A percentile compares a stretch with the other conserved stretches of the same genome.
Conservation (phyloP, 2,329 filamentous ascomycete genomes). For the Ascochyta fabae region DNA sequence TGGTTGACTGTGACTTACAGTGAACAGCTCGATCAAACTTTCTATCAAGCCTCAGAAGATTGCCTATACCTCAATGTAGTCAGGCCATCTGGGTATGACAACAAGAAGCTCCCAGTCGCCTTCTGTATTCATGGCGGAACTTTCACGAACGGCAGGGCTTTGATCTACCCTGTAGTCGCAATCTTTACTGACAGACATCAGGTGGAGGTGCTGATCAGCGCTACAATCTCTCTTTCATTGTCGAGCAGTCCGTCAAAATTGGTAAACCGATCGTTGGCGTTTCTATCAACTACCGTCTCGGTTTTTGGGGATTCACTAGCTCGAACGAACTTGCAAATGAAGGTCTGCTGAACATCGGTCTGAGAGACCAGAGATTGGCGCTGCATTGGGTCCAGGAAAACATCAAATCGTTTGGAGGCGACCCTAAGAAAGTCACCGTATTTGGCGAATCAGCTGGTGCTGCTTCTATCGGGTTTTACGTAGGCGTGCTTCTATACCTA, state of each 20-base stretch:
- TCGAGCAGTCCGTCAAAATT: conserved; percentile 31
- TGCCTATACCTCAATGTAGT: conserved; percentile 50
- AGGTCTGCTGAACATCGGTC: conserved; percentile 54
- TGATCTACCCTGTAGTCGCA: no score
- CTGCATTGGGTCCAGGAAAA: conserved; percentile 61
- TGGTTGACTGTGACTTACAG: not conserved
- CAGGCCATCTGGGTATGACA: conserved; percentile 25
- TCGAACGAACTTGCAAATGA: conserved; percentile 23
- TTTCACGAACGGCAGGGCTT: conserved; percentile 44
- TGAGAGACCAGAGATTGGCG: conserved; percentile 61
- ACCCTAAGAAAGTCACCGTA: conserved; percentile 57
- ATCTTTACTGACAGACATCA: conserved; percentile 18
- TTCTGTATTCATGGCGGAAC: conserved; percentile 20
- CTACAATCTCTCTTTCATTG: conserved; percentile 56
- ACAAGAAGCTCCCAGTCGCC: conserved; percentile 18
- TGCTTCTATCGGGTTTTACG: conserved; percentile 39
- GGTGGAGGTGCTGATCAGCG: conserved; percentile 53
- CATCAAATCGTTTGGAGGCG: conserved; percentile 56
- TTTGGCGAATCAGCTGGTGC: conserved; percentile 40
- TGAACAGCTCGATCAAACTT: conserved; percentile 12
- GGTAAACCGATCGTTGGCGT: conserved; percentile 33
- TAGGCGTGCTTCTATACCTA: conserved; percentile 32
- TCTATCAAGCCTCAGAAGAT: conserved; percentile 40
- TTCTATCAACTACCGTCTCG: conserved; percentile 35
- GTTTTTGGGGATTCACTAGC: conserved; percentile 30